These are phyloP conservation scores for Cladophialophora immunda DNA, from an alignment of 2,329 filamentous ascomycete genomes.

Conservation along the genomic window DNA sequence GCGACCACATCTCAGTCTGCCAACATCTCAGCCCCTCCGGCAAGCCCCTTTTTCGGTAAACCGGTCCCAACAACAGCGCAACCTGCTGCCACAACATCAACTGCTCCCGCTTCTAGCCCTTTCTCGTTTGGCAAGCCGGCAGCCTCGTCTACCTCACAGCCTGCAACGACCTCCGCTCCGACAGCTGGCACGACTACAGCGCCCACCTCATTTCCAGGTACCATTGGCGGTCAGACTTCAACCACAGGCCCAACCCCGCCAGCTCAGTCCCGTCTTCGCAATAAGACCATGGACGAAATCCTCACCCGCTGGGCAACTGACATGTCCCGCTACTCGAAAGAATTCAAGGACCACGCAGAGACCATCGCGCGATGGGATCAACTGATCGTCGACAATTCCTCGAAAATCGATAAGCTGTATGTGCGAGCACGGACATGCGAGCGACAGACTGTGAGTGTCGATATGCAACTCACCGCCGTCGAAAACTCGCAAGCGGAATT, in stretches of 20 bases:
- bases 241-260: slow-evolving; percentile 83
- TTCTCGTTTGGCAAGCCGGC: slow-evolving; percentile 19
- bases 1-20: slow-evolving; percentile 38
- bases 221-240: slow-evolving; percentile 68
- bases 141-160: slow-evolving; percentile 33
- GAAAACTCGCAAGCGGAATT: slow-evolving; percentile 94
- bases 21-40: slow-evolving; percentile 37
- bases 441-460: slow-evolving; percentile 89
- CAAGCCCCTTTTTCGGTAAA: slow-evolving; percentile 42
- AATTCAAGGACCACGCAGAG: slow-evolving; percentile 89
- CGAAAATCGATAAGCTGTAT: slow-evolving; percentile 94
- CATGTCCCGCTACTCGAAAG: slow-evolving; percentile 93
- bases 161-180: slow-evolving; percentile 18
- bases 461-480: slow-evolving; percentile 86
- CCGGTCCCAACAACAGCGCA: slow-evolving; percentile 45
- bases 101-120: slow-evolving; percentile 33
- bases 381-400: slow-evolving; percentile 88
- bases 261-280: slow-evolving; percentile 85
- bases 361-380: slow-evolving; percentile 92
- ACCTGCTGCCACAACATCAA: slow-evolving; percentile 44
- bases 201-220: slow-evolving; percentile 20
- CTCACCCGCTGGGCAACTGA: slow-evolving; percentile 97
- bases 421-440: slow-evolving; percentile 92
- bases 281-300: slow-evolving; percentile 99
- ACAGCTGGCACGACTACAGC: slow-evolving; percentile 28